A percentile compares a stretch with the other conserved stretches of the same genome.
Evolutionary conservation across 2,329 filamentous ascomycete genomes (phyloP).

Genomic region (Ambrosiella beaveri): DNA sequence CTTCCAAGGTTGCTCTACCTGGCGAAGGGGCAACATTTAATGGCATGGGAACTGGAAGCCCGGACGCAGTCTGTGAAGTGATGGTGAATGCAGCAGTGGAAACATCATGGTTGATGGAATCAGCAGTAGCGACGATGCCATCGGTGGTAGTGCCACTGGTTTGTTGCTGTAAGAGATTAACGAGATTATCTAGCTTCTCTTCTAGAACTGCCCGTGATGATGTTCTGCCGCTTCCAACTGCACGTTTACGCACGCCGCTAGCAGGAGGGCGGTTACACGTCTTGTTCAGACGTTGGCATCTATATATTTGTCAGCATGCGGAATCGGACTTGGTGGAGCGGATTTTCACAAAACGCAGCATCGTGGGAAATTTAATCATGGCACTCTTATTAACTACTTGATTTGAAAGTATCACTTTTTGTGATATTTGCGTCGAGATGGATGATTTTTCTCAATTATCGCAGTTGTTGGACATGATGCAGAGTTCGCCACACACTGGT

Average conservation of each 20-base stretch:
- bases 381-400: too few relatives aligned
- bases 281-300: slow-evolving; percentile 25
- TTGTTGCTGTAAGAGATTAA: slow-evolving; percentile 17
- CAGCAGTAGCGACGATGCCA: background rate
- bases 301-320: slow-evolving; percentile 2
- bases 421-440: too few relatives aligned
- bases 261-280: slow-evolving; percentile 20
- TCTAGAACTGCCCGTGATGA: slow-evolving; percentile 15
- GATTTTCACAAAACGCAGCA: background rate
- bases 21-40: slow-evolving; percentile 3
- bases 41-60: background rate
- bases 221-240: slow-evolving; percentile 1
- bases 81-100: background rate
- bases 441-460: too few relatives aligned
- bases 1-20: slow-evolving; percentile 8
- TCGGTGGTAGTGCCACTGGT: background rate
- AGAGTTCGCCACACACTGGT: too few relatives aligned
- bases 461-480: too few relatives aligned
- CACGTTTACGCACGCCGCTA: slow-evolving; percentile 8
- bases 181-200: slow-evolving; percentile 19
- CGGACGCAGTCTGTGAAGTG: background rate
- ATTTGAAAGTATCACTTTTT: too few relatives aligned
- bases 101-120: background rate
- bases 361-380: too few relatives aligned
- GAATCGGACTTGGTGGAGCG: background rate